Evolutionary conservation across 2,329 filamentous ascomycete genomes (phyloP).

Genomic region (Ceratocystis variospora): DNA sequence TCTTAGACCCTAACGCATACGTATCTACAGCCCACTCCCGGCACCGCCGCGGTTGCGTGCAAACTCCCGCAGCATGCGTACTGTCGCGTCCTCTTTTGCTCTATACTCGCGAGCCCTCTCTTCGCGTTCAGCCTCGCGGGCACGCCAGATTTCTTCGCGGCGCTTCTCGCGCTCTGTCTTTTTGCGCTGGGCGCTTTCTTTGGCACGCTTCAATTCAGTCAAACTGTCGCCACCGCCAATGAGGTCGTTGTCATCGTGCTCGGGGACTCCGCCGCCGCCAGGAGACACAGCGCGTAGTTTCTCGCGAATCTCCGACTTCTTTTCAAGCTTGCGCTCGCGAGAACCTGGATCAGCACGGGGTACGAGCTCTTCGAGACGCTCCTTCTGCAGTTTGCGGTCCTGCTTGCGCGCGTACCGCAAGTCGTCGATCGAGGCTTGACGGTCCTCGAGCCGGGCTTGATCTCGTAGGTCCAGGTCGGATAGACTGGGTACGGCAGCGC

Average conservation of each 20-base stretch:
- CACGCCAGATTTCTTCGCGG: constrained; percentile 65
- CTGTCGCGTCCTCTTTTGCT: constrained; percentile 69
- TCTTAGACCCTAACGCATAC: neutral
- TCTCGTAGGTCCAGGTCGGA: constrained; percentile 56
- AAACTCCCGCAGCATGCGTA: constrained; percentile 65
- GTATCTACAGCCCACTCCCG: constrained; percentile 29
- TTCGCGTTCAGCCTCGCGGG: constrained; percentile 65
- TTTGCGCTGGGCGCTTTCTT: constrained; percentile 51
- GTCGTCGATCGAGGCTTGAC: constrained; percentile 32
- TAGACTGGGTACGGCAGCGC: constrained; percentile 54
- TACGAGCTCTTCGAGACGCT: constrained; percentile 62
- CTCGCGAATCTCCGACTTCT: constrained; percentile 58
- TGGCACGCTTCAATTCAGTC: constrained; percentile 55
- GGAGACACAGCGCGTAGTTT: constrained; percentile 59
- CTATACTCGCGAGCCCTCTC: constrained; percentile 56
- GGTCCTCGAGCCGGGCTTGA: constrained; percentile 39
- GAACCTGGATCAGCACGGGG: constrained; percentile 75
- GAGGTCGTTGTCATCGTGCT: constrained; percentile 58
- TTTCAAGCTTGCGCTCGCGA: constrained; percentile 73
- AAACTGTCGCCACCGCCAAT: constrained; percentile 57
- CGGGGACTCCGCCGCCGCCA: constrained; percentile 35
- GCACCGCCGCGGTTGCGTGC: constrained; percentile 44
- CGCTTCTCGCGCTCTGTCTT: constrained; percentile 75
- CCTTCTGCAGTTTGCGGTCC: constrained; percentile 54
- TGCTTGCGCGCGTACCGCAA: constrained; percentile 47